Evolutionary conservation across 2,329 filamentous ascomycete species (phyloP), one percentile per base, ranked within the genome.

Genomic region (Dactylellina parvicollis): DNA sequence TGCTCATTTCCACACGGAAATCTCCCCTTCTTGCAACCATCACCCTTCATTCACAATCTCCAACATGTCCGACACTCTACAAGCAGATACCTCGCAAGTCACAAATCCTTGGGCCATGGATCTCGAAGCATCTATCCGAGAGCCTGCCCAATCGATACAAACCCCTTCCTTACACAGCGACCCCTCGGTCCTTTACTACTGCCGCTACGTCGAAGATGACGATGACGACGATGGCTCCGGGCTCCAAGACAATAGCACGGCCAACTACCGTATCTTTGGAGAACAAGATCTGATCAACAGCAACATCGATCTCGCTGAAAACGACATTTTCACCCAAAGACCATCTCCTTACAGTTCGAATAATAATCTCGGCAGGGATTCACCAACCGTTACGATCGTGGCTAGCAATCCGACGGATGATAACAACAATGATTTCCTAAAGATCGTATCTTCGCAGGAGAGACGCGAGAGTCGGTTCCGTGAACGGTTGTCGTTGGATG

Each of bases 171-270:
- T 18, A 18, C 5, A 24, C 20, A 10, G 3, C 10, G 10, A 9
- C 40, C 30, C 44, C 24, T 46, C 67, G 7, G 38, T 42, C 1
- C 20, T 60, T 14, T 72, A 72, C n/a, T 72, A 36, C 16, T 65
- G 50, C 24, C 59, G 36, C 9, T 72, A 72, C 28, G 34, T n/a
- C 18, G 67, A 64, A 32, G 52, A 59, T 18, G 20, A 38, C 40
- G 40, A 47, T n/a, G 40, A 44, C n/a, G 44, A 34, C 5, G 28
- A 18, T 12, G 22, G 24, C 4, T 49, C 61, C 4, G 38, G 49
- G 12, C n/a, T 10, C 9, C 22, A 7, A 59, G 62, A 42, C 42
- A 47, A 49, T 9, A 20, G 18, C 7, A 59, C 34, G 5, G 28
- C 18, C 5, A 52, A 44, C 2, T 47, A 36, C 32, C 59, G 36